Percentiles rank a stretch among this genome's conserved stretches.
These are phyloP conservation scores for Fusarium nisikadoi DNA, from an alignment of 2,329 filamentous ascomycete genomes.

Conservation along the genomic window DNA sequence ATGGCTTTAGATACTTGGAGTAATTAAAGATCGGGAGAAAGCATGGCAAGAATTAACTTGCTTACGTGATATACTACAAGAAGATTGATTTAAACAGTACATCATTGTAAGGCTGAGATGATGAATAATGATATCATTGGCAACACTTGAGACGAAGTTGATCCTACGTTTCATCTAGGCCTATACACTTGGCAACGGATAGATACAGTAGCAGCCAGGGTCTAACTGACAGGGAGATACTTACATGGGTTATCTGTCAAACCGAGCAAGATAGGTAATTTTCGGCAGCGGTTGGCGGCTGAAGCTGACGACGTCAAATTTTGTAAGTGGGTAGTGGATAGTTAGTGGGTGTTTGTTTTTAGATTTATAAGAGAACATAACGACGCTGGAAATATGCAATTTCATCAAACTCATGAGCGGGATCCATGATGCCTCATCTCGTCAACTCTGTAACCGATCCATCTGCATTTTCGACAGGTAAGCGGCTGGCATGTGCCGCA, in stretches of 20 bases:
- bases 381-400: background rate
- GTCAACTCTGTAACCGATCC: background rate
- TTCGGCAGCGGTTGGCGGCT: conserved; percentile 25
- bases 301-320: conserved; percentile 1
- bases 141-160: conserved; percentile 24
- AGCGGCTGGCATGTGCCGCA: background rate
- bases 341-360: background rate
- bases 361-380: background rate
- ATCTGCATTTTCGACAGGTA: background rate
- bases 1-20: background rate
- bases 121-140: conserved; percentile 22
- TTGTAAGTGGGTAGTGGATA: background rate
- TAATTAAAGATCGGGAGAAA: background rate
- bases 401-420: background rate
- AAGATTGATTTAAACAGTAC: background rate
- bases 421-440: conserved; percentile 12
- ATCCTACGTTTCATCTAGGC: conserved; percentile 23
- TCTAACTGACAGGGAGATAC: conserved; percentile 19
- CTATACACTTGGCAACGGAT: background rate
- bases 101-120: conserved; percentile 12
- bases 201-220: background rate
- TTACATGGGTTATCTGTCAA: conserved; percentile 20
- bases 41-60: background rate
- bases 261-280: conserved; percentile 11
- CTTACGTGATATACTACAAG: background rate